Evolutionary conservation across 2,329 filamentous ascomycete species (phyloP).

Genomic region (Talaromyces sp.): DNA sequence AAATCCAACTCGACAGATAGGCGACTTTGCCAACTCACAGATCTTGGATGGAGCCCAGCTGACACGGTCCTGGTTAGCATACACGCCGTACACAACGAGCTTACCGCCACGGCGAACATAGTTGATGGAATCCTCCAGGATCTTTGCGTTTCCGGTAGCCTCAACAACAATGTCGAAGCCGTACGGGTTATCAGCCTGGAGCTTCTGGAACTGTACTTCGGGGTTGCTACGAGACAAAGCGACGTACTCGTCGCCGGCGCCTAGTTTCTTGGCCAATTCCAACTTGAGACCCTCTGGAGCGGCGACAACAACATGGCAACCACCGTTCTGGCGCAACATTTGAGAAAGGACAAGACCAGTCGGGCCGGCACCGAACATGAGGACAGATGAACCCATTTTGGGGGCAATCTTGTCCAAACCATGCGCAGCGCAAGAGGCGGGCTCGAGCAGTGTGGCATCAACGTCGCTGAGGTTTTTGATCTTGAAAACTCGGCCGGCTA

Average conservation of each 20-base stretch:
- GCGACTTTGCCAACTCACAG: constrained; percentile 43
- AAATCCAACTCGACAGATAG: background rate
- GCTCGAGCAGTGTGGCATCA: constrained; percentile 63
- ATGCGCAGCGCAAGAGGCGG: constrained; percentile 63
- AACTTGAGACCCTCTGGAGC: constrained; percentile 65
- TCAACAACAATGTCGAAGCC: constrained; percentile 70
- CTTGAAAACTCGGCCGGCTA: constrained; percentile 55
- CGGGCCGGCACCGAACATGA: constrained; percentile 63
- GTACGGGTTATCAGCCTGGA: constrained; percentile 61
- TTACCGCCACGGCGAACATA: constrained; percentile 67
- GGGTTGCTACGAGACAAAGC: constrained; percentile 46
- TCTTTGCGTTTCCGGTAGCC: constrained; percentile 62
- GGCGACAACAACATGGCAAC: constrained; percentile 64
- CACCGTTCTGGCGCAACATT: constrained; percentile 59
- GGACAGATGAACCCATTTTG: constrained; percentile 57
- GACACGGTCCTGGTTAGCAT: constrained; percentile 56
- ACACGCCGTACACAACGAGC: constrained; percentile 67
- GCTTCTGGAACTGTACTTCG: constrained; percentile 53
- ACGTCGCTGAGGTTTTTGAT: constrained; percentile 60
- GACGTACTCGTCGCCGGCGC: constrained; percentile 44
- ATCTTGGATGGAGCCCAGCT: constrained; percentile 68
- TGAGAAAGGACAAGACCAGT: constrained; percentile 60
- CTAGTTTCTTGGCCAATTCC: constrained; percentile 53
- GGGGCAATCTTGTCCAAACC: constrained; percentile 62
- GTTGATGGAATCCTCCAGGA: constrained; percentile 65